Conservation (phyloP, 371 early-diverging fungal genomes). For the Chytridiales sp. region DNA sequence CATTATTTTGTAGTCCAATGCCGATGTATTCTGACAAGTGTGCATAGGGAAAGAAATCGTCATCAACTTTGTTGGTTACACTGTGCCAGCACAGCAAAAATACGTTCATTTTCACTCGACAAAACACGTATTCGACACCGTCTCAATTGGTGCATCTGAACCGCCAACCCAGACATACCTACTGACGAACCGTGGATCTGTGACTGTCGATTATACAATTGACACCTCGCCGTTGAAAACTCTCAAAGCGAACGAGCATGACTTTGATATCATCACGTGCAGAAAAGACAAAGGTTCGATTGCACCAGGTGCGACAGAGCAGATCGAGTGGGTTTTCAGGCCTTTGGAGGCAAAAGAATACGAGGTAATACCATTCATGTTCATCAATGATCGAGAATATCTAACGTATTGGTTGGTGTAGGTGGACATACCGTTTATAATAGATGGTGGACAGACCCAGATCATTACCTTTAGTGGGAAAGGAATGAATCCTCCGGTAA, state of each 20-base stretch:
- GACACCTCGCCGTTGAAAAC: constrained; percentile 32
- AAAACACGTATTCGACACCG: constrained; percentile 30
- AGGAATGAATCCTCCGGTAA: constrained; percentile 27
- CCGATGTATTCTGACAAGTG: too few species aligned
- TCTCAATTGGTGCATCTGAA: constrained; percentile 31
- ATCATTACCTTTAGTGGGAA: constrained; percentile 42
- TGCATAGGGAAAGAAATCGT: constrained; percentile 38
- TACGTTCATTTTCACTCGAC: constrained; percentile 39
- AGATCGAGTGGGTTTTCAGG: constrained; percentile 43
- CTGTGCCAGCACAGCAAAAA: constrained; percentile 37
- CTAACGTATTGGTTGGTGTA: not conserved
- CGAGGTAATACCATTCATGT: constrained; percentile 20
- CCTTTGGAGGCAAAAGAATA: constrained; percentile 45
- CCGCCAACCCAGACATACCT: constrained; percentile 36
- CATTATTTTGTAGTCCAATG: too few species aligned
- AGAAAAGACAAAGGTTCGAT: constrained; percentile 29
- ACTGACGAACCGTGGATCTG: constrained; percentile 38
- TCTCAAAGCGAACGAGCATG: constrained; percentile 30
- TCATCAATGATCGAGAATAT: not conserved
- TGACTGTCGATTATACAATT: constrained; percentile 35
- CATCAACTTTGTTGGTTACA: constrained; percentile 40
- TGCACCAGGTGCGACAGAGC: constrained; percentile 33
- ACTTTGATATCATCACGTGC: constrained; percentile 38
- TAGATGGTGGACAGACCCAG: constrained; percentile 37
- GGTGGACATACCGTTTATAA: constrained; percentile 42